Evolutionary conservation across 2,329 filamentous ascomycete genomes (phyloP), one percentile per base, ranked within the genome.

Genomic region (Fusarium keratoplasticum): DNA sequence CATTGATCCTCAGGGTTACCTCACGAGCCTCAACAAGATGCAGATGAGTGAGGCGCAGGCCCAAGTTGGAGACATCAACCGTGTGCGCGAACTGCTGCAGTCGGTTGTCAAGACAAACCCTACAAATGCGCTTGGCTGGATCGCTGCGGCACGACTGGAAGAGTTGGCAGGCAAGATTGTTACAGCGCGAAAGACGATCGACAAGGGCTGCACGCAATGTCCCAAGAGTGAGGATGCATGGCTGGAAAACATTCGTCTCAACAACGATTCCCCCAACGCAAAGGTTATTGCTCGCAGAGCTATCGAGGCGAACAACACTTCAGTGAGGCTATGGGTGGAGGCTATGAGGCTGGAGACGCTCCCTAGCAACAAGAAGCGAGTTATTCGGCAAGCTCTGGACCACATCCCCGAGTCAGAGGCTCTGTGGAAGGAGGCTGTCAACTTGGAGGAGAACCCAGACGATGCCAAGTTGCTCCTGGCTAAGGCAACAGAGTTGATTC

Each of bases 361-460:
- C 57, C 85, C 91, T 1, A 90, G 92, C 68, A 94, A 95, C 13
- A 97, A 97, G 84, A 98, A 98, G 84, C 92, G 95, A 80, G 96
- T 99, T 9, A 91, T 98, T 36, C 90, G 95, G 64, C 94, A 97
- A 80, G 97, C 96, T 0, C 87, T 99, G 52, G 94, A 98, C 78
- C 93, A 98, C 79, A 94, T 98, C 44, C 95, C 95, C 1, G 95
- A 98, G 79, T 98, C 96, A 0, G 96, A 98, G 57, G 93, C 94
- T 47, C 89, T 99, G n/a, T 99, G 96, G 96, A 99, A 98, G 81
- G 95, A 97, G 81, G 93, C 96, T 6, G 96, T 99, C 72, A 98
- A 98, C 77, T 86, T 98, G 64, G 96, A 98, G 80, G 96, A 98
- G 79, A 93, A 98, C 76, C 90, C 93, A 0, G 93, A 92, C 33